Evolutionary conservation across 495 filamentous ascomycete species (phyloP), one percentile per base, ranked within the genome.

Genomic region (Daldinia caldariorum): DNA sequence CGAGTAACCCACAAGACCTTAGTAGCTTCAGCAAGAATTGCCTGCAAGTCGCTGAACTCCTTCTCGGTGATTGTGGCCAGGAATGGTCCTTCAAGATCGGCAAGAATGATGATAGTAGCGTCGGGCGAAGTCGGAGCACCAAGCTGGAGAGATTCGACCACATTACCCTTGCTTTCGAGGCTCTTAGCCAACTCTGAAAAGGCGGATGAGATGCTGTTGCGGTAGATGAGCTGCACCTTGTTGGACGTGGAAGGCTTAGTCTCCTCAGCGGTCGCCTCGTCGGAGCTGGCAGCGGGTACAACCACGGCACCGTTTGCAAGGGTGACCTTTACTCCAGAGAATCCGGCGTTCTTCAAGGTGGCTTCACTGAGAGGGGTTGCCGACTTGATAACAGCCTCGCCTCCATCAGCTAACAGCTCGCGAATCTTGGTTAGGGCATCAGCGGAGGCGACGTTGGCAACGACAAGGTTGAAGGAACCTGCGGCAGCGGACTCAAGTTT

Each of bases 1-100:
- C 63, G 61, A 5, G 74, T 79, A 8, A 82, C 53, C 82, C 82
- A 83, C 14, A 83, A 59, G 7, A 83, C 63, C 7, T 69, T 64
- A 9, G 74, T 47, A 0, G 77, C 77, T 1, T 68, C 70, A 39
- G 79, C 66, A 14, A 78, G 77, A 22, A 82, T 73, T 3, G 55
- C 37, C 50, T 81, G 76, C 6, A 83, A 31, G 14, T 29, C 63
- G 6, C 38, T n/a, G 47, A 80, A 76, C 43, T 82, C 77, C n/a
- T 31, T 38, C 51, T 68, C 58, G 13, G 26, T 38, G 7, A 68
- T 26, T 0, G 49, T 56, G 16, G 41, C 47, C 7, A 72, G 61
- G 38, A 60, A 47, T 2, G 69, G 64, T 6, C 64, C 53, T 13
- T 64, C 54, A 20, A 78, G 71, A 1, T 71, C 72, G 10, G 75